phyloP scores from a whole-genome alignment of 257 asterid species.

The Penstemon newberryi region DNA sequence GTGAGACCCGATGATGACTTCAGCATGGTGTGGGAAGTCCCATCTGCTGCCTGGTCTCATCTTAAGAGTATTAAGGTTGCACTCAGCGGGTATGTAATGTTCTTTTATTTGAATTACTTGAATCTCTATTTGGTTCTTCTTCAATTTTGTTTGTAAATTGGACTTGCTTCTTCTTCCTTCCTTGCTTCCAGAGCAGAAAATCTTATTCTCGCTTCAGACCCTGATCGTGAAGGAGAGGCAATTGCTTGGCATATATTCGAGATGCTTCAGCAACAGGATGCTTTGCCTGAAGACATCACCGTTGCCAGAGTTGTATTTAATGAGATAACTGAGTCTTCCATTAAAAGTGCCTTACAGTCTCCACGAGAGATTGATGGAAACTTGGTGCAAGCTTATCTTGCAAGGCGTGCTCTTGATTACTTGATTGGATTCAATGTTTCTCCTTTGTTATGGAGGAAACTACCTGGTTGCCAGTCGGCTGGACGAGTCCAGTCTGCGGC shows the following conservation, averaged over 20 bases:
- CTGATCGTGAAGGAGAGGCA: slow-evolving; percentile 99
- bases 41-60: slow-evolving; percentile 95
- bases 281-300: slow-evolving; percentile 62
- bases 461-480: slow-evolving; percentile 97
- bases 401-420: slow-evolving; percentile 94
- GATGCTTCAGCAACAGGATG: slow-evolving; percentile 92
- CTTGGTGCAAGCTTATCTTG: slow-evolving; percentile 92
- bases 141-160: slow-evolving; percentile 19
- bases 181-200: slow-evolving; percentile 66
- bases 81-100: slow-evolving; percentile 72
- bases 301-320: slow-evolving; percentile 85
- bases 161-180: slow-evolving; percentile 30
- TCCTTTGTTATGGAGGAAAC: slow-evolving; percentile 89
- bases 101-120: background rate
- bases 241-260: slow-evolving; percentile 96
- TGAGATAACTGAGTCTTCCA: slow-evolving; percentile 87
- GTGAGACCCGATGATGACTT: slow-evolving; percentile 94
- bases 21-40: slow-evolving; percentile 99
- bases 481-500: slow-evolving; percentile 99
- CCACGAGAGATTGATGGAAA: slow-evolving; percentile 78
- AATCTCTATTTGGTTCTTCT: background rate
- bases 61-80: slow-evolving; percentile 89
- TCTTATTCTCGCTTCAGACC: slow-evolving; percentile 95
- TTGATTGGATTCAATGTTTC: slow-evolving; percentile 93
- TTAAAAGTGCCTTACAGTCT: slow-evolving; percentile 77